Evolutionary conservation across 1,284 basidiomycete species (phyloP), one percentile per base, ranked within the genome.

Genomic region (Malassezia caprae): DNA sequence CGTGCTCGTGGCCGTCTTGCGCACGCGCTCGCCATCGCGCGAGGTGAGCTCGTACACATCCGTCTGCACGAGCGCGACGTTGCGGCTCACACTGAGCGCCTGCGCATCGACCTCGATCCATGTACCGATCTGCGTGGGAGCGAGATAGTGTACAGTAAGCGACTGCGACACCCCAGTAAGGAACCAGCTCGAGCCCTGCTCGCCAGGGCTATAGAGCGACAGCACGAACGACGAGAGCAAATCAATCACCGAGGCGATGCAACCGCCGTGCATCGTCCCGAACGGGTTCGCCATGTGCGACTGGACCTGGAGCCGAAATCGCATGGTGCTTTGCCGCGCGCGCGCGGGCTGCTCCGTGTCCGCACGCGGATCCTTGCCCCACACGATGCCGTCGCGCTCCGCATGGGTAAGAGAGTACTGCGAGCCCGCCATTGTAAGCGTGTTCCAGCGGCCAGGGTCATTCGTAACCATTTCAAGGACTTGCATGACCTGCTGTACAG

Each of bases 121-220:
- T 11, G 39, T 46, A 44, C 53, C 62, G 12, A 72, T 49, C n/a
- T 59, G 62, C 12, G 59, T 60, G 8, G 68, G 67, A 19, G 62
- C 61, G 23, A 69, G 58, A 43, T 70, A 72, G 32, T 69, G 46
- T 15, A 69, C 60, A n/a, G 54, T 62, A 42, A 72, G 58, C 44
- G 65, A 64, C 39, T 69, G 65, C 41, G 68, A 65, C 11, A 72
- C 67, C 43, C 70, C 70, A n/a, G 69, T 59, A 58, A 63, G 62
- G 28, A 60, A 55, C 70, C 70, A 72, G 0, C 67, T 67, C 30
- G 56, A 44, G 2, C 58, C 63, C 13, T 43, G 42, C 8, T 52
- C 51, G 19, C 37, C 37, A 15, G 37, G 37, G 5, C 59, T 54
- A 3, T 63, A 61, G 44, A 69, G 67, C 26, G 65, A 51, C 10